phyloP scores from a whole-genome alignment of 2,329 filamentous ascomycete species.

The Fusarium succisae region DNA sequence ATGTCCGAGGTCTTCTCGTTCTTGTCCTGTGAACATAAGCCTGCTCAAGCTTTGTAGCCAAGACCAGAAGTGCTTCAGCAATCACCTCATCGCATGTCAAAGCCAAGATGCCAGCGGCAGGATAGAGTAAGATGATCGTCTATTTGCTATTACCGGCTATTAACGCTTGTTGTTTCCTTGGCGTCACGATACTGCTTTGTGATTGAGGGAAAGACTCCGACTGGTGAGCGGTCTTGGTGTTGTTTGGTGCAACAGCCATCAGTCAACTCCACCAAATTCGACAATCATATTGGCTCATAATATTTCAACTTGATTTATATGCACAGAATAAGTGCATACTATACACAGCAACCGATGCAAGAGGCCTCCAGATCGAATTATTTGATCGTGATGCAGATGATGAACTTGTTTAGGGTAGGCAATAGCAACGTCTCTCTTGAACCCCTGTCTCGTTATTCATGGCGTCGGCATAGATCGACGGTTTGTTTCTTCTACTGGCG shows the following conservation, averaged over 20 bases:
- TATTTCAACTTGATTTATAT: not conserved
- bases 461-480: not conserved
- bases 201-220: not conserved
- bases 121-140: not conserved
- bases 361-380: not conserved
- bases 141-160: not conserved
- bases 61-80: slow-evolving; percentile 7
- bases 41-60: slow-evolving; percentile 39
- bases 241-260: not conserved
- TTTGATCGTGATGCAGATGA: not conserved
- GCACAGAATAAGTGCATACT: too few relatives aligned
- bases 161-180: not conserved
- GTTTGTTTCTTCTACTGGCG: not conserved
- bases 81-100: slow-evolving; percentile 14
- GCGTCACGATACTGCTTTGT: not conserved
- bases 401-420: not conserved
- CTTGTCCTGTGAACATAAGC: slow-evolving; percentile 25
- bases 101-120: not conserved
- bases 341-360: not conserved
- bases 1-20: not conserved
- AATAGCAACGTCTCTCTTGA: too few relatives aligned
- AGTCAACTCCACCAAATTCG: not conserved
- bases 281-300: not conserved
- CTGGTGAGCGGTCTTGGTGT: not conserved
- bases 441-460: not conserved